These are phyloP conservation scores for Gracilaria gracilis DNA, from an alignment of 23 red algal genomes.

Conservation along the genomic window DNA sequence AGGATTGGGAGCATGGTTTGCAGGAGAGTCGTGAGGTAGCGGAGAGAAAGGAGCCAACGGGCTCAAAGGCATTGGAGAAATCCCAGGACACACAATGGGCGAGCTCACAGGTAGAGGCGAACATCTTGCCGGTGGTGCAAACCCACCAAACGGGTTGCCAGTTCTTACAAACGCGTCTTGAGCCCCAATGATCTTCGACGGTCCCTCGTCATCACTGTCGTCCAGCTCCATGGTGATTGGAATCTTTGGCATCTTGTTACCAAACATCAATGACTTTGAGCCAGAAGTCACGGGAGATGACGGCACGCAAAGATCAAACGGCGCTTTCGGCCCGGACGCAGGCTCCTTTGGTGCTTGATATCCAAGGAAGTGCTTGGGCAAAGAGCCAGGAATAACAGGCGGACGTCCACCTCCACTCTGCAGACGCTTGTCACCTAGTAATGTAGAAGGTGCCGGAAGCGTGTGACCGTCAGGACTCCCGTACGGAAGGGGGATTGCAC, in stretches of 20 bases:
- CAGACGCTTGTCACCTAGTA: slow-evolving; percentile 42
- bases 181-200: slow-evolving; percentile 46
- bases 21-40: slow-evolving; percentile 27
- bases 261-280: slow-evolving; percentile 29
- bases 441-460: slow-evolving; percentile 24
- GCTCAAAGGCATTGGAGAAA: slow-evolving; percentile 62
- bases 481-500: not conserved
- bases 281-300: slow-evolving; percentile 1
- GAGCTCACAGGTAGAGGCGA: slow-evolving; percentile 66
- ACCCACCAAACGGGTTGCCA: slow-evolving; percentile 60
- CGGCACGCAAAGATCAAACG: slow-evolving; percentile 52
- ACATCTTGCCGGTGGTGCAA: slow-evolving; percentile 59
- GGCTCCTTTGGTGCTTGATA: slow-evolving; percentile 42
- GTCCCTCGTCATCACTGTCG: slow-evolving; percentile 61
- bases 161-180: slow-evolving; percentile 67
- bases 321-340: slow-evolving; percentile 8
- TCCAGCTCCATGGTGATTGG: slow-evolving; percentile 67
- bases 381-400: slow-evolving; percentile 41
- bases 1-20: slow-evolving; percentile 14
- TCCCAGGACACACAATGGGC: slow-evolving; percentile 53
- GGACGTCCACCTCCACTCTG: slow-evolving; percentile 32
- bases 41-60: slow-evolving; percentile 65
- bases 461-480: not conserved
- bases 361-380: slow-evolving; percentile 15
- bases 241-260: slow-evolving; percentile 61